Percentiles rank a stretch among this genome's conserved stretches.
phyloP scores from a whole-genome alignment of 331 rosid species.

The Quercus phellos region DNA sequence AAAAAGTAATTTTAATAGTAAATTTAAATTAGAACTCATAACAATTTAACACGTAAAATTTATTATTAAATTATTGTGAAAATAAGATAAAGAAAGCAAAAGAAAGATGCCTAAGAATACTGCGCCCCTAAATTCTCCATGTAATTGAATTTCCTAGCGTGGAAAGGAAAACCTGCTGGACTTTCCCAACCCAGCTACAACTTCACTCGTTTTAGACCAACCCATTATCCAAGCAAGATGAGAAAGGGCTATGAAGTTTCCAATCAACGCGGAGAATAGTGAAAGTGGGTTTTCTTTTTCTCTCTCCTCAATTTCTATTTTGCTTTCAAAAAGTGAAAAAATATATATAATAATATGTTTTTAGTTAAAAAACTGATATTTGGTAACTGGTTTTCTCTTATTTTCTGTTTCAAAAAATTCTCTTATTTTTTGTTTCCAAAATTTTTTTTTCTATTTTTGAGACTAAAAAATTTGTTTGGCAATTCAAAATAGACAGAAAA shows the following conservation, averaged over 20 bases:
- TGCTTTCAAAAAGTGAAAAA: too few species aligned
- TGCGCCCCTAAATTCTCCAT: not conserved
- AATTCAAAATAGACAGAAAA: too few species aligned
- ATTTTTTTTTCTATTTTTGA: too few species aligned
- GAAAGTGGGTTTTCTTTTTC: too few species aligned
- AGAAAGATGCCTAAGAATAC: not conserved
- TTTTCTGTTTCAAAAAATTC: too few species aligned
- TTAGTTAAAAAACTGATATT: not conserved
- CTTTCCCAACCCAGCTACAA: not conserved
- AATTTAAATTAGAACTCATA: fast-evolving
- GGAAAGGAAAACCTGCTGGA: not conserved
- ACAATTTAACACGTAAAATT: too few species aligned
- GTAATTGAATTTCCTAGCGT: too few species aligned
- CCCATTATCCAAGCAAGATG: not conserved
- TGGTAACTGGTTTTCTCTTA: not conserved
- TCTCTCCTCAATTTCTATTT: too few species aligned
- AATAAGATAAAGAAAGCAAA: not conserved
- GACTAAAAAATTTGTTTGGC: too few species aligned
- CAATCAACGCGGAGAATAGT: too few species aligned
- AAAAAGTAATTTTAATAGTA: too few species aligned
- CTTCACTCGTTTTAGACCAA: not conserved
- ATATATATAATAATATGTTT: not conserved
- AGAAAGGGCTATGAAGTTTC: not conserved
- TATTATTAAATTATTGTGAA: fast-evolving
- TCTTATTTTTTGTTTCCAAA: too few species aligned